Evolutionary conservation across 306 rosid species (phyloP).

Genomic region (Dryas drummondii): DNA sequence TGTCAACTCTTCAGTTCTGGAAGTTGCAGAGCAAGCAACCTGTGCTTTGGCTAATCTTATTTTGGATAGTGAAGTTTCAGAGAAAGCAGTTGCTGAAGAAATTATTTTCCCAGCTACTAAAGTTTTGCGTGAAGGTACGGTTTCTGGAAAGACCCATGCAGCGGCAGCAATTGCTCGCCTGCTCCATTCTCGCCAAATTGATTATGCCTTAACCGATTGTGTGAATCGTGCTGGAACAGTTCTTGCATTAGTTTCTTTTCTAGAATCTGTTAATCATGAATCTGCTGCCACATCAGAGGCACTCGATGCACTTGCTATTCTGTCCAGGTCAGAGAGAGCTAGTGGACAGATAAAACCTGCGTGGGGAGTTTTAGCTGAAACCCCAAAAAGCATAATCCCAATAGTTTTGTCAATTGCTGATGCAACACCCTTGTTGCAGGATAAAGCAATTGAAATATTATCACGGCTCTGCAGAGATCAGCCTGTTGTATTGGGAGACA

Average conservation of each 20-base stretch:
- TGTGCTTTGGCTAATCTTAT: slow-evolving; percentile 94
- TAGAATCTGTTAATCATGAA: slow-evolving; percentile 66
- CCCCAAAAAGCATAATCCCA: slow-evolving; percentile 73
- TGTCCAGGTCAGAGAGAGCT: slow-evolving; percentile 68
- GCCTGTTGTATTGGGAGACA: slow-evolving; percentile 69
- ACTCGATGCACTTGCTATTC: slow-evolving; percentile 86
- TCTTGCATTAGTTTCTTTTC: slow-evolving; percentile 83
- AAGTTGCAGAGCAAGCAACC: slow-evolving; percentile 81
- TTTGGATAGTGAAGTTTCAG: slow-evolving; percentile 72
- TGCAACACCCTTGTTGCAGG: slow-evolving; percentile 70
- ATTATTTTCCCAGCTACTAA: slow-evolving; percentile 88
- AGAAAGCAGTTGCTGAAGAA: slow-evolving; percentile 75
- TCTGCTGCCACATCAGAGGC: slow-evolving; percentile 76
- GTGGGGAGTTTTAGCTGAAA: slow-evolving; percentile 88
- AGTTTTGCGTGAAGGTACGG: slow-evolving; percentile 78
- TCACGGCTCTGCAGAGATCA: slow-evolving; percentile 84
- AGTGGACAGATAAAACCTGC: slow-evolving; percentile 65
- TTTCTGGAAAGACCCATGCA: slow-evolving; percentile 78
- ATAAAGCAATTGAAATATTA: slow-evolving; percentile 85
- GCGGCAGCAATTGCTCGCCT: slow-evolving; percentile 96
- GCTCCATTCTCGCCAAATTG: slow-evolving; percentile 68
- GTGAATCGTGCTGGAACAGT: slow-evolving; percentile 83
- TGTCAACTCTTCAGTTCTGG: slow-evolving; percentile 74
- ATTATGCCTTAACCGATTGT: slow-evolving; percentile 67
- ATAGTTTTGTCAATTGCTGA: slow-evolving; percentile 76